These are phyloP conservation scores for Telfairia occidentalis DNA, from an alignment of 331 rosid genomes.

Conservation along the genomic window DNA sequence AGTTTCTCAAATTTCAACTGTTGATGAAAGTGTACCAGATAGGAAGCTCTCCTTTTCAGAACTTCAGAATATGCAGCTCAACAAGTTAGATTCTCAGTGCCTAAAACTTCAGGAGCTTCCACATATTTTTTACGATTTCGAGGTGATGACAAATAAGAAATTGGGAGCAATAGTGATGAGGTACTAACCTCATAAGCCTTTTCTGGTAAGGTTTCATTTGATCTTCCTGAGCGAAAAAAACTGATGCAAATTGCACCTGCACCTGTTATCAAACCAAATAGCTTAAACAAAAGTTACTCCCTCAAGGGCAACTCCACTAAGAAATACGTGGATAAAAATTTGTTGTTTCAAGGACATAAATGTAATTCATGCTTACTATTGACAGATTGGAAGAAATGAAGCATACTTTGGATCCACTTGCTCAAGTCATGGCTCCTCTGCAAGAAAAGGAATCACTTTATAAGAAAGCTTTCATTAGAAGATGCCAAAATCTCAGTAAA, in stretches of 20 bases:
- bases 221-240: not conserved
- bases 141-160: constrained; percentile 27
- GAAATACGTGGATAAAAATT: not conserved
- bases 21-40: not conserved
- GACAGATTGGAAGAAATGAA: constrained; percentile 52
- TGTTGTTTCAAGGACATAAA: not conserved
- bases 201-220: not conserved
- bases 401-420: constrained; percentile 24
- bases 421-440: constrained; percentile 21
- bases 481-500: constrained; percentile 67
- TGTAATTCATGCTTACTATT: not conserved
- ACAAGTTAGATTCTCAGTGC: constrained; percentile 13
- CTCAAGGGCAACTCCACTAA: too few relatives aligned
- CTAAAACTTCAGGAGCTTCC: constrained; percentile 25
- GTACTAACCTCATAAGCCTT: constrained; percentile 20
- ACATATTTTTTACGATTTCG: constrained; percentile 32
- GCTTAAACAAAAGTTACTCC: not conserved
- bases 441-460: constrained; percentile 39
- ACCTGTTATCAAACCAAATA: not conserved
- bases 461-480: constrained; percentile 47
- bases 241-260: not conserved
- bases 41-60: not conserved
- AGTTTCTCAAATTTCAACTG: not conserved
- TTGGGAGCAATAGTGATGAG: constrained; percentile 29
- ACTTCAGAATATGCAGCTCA: not conserved